Evolutionary conservation across 148 eudicot species (phyloP), one percentile per base, ranked within the genome.

Genomic region (Chenopodium suecicum): DNA sequence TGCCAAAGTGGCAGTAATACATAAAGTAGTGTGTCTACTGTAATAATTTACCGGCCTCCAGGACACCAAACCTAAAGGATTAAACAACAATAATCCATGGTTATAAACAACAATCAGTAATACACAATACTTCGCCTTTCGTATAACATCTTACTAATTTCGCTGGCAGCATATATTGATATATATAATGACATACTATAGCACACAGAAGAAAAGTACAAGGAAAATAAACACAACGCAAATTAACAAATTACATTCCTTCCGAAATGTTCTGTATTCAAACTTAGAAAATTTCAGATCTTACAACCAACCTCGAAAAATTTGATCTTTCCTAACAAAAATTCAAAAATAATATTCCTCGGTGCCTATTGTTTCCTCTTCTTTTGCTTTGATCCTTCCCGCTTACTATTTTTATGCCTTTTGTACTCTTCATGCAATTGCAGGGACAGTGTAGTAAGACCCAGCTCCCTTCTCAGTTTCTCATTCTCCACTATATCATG

Each of bases 391-490:
- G 75, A 68, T 41, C 67, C 69, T 14, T 71, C 23, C 32, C 13
- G 48, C 70, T 81, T 80, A 14, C 32, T 12, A 77, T 86, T 81
- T 81, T 52, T 85, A 72, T 77, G 91, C 78, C 85, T 89, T 80
- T 88, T 88, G 77, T 92, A 91, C 75, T 86, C 87, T 70, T 91
- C 85, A 31, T 93, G 90, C 78, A 90, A 76, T 44, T 87, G 83
- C 41, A 95, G 75, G 6, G 90, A 84, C 70, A 48, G 20, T 2
- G 81, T 75, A 1, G 94, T 84, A 50, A 77, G 90, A 74, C 85
- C 89, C 37, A 92, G 73, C 82, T 94, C 98, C 44, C 84, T 78
- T 80, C 90, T 90, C 70, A 94, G 84, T 82, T 88, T 89, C 86
- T 89, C 90, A 31, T 88, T 90, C 79, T 92, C 93, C 20, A 81